phyloP scores from a whole-genome alignment of 495 filamentous ascomycete species.

The Penicillium diatomitis region DNA sequence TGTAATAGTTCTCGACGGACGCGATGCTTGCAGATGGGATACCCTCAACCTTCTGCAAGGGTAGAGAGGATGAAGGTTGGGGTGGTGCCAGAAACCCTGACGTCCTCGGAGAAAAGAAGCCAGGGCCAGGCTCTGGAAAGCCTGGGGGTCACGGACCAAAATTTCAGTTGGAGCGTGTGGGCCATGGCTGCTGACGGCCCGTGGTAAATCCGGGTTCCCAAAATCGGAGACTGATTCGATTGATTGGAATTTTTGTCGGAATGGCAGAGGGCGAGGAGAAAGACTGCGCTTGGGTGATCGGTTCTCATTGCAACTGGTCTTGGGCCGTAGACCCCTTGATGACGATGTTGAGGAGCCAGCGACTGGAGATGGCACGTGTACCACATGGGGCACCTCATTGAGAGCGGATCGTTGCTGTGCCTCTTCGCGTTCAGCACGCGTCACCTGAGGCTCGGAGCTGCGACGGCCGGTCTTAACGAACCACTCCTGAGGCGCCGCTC shows the following conservation, averaged over 20 bases:
- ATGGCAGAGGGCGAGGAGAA: conserved; percentile 33
- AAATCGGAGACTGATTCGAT: conserved; percentile 14
- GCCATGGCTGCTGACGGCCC: conserved; percentile 20
- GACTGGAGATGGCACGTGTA: conserved; percentile 19
- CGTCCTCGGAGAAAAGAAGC: conserved; percentile 42
- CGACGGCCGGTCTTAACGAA: conserved; percentile 20
- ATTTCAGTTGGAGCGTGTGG: conserved; percentile 26
- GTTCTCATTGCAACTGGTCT: conserved; percentile 21
- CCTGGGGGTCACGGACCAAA: conserved; percentile 25
- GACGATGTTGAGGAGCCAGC: conserved; percentile 10
- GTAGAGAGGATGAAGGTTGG: conserved; percentile 21
- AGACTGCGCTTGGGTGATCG: conserved; percentile 31
- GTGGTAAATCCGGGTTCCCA: conserved; percentile 10
- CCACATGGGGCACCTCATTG: conserved; percentile 17
- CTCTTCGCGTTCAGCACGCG: conserved; percentile 11
- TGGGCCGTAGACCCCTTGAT: conserved; percentile 17
- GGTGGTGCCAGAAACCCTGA: conserved; percentile 37
- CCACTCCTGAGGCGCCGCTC: conserved; percentile 28
- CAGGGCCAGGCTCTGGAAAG: conserved; percentile 20
- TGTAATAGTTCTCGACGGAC: conserved; percentile 16
- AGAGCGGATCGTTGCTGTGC: conserved; percentile 12
- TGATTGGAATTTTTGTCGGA: conserved; percentile 33
- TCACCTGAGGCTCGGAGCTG: conserved; percentile 28
- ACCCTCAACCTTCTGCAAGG: conserved; percentile 23
- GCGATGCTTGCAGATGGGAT: conserved; percentile 15